Percentiles rank a stretch among this genome's conserved stretches.
Conservation (phyloP, 805 yeast species). For the Candida nanaspora region DNA sequence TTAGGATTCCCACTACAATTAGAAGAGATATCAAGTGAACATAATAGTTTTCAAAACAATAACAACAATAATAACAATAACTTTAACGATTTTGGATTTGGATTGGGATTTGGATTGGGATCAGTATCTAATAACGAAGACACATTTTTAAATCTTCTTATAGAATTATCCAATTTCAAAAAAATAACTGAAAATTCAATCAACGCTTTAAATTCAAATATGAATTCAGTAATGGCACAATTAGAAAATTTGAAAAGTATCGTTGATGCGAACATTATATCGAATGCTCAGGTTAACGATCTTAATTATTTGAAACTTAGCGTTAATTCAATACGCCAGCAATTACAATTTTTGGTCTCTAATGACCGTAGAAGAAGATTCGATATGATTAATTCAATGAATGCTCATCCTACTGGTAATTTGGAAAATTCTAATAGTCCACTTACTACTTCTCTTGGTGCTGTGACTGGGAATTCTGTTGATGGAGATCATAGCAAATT, state of each 20-base stretch:
- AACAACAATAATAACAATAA: conserved; percentile 25
- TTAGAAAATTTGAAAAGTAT: conserved; percentile 8
- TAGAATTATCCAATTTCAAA: conserved; percentile 1
- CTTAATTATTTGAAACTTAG: conserved; percentile 36
- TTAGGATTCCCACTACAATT: conserved; percentile 39
- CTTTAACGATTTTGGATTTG: conserved; percentile 16
- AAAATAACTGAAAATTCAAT: conserved; percentile 3
- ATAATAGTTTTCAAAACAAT: conserved; percentile 15
- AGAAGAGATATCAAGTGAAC: conserved; percentile 30
- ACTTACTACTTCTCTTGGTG: no score
- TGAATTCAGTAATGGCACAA: conserved; percentile 28
- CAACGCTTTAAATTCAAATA: conserved; percentile 13
- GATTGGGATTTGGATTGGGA: conserved; percentile 3
- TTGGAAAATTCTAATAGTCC: no score
- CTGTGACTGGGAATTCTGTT: no score
- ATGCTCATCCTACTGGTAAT: background rate
- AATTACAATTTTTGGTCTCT: conserved; percentile 40
- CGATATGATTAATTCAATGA: background rate
- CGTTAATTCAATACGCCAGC: conserved; percentile 41
- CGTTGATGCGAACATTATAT: background rate
- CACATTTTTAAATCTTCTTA: background rate
- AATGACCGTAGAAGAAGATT: conserved; percentile 28
- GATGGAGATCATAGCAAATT: background rate
- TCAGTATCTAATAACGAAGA: background rate
- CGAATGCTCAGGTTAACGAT: conserved; percentile 34